phyloP scores from a whole-genome alignment of 306 rosid genomes.

The Medicago arabica region DNA sequence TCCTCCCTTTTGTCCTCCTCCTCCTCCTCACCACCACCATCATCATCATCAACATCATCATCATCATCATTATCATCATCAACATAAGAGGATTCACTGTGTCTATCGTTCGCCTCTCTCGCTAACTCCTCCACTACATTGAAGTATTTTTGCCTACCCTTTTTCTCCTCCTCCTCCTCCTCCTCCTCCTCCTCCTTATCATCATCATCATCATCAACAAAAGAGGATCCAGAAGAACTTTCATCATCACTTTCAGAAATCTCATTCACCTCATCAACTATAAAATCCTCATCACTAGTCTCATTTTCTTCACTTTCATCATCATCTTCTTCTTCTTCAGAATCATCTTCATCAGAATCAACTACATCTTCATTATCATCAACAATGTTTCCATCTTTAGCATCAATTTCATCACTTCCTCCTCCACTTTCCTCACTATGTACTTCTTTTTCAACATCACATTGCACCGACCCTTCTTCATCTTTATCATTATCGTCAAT shows the following conservation, averaged over 20 bases:
- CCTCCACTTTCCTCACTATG: background rate
- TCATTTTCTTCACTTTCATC: background rate
- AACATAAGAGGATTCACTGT: background rate
- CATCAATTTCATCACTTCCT: background rate
- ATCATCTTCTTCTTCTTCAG: background rate
- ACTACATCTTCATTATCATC: no score
- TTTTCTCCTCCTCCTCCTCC: no score
- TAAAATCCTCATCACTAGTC: conserved; percentile 10
- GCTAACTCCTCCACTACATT: no score
- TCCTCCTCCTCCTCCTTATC: no score
- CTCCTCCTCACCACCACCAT: no score
- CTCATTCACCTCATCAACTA: background rate
- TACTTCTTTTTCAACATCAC: background rate
- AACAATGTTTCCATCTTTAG: background rate
- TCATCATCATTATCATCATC: no score
- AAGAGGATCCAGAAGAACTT: background rate
- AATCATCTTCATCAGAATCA: background rate
- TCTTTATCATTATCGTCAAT: background rate
- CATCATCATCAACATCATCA: no score
- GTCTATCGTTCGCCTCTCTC: no score
- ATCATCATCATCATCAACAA: no score
- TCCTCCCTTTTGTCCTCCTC: no score
- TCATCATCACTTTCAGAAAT: background rate
- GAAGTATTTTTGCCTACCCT: no score
- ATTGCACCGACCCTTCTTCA: background rate